Conservation (phyloP, 495 filamentous ascomycete species). For the Neurospora sp. region DNA sequence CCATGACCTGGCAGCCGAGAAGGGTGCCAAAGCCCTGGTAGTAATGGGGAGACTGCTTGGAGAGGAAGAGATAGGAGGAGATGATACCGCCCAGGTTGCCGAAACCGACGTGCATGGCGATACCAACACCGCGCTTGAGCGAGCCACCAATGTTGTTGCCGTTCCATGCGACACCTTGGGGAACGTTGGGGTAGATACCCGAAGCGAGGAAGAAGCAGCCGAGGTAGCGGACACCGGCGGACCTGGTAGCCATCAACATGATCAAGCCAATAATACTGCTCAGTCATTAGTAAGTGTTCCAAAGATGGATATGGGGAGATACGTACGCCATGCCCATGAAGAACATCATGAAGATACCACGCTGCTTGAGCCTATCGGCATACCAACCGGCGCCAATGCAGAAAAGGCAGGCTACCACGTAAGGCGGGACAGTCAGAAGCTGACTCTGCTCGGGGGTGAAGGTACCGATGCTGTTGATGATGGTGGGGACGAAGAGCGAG, state of each 20-base stretch:
- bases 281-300: constrained; percentile 8
- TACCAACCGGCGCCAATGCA: constrained; percentile 43
- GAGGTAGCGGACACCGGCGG: constrained; percentile 53
- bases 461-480: constrained; percentile 47
- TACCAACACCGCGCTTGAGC: constrained; percentile 67
- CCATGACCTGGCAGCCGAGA: constrained; percentile 34
- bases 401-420: constrained; percentile 39
- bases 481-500: constrained; percentile 57
- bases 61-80: constrained; percentile 59
- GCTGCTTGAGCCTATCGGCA: constrained; percentile 42
- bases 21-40: constrained; percentile 49
- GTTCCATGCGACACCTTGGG: constrained; percentile 68
- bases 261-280: constrained; percentile 53
- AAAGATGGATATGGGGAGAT: neutral
- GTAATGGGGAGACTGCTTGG: constrained; percentile 48
- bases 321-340: constrained; percentile 32
- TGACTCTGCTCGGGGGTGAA: constrained; percentile 45
- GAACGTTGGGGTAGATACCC: constrained; percentile 68
- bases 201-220: constrained; percentile 57
- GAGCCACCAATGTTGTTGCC: constrained; percentile 76
- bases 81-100: constrained; percentile 66
- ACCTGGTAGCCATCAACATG: constrained; percentile 46
- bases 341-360: constrained; percentile 49
- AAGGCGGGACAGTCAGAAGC: constrained; percentile 52
- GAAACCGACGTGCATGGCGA: constrained; percentile 75